Evolutionary conservation across 179 eudicot genomes (phyloP), one percentile per base, ranked within the genome.

Genomic region (Carnegiea gigantea): DNA sequence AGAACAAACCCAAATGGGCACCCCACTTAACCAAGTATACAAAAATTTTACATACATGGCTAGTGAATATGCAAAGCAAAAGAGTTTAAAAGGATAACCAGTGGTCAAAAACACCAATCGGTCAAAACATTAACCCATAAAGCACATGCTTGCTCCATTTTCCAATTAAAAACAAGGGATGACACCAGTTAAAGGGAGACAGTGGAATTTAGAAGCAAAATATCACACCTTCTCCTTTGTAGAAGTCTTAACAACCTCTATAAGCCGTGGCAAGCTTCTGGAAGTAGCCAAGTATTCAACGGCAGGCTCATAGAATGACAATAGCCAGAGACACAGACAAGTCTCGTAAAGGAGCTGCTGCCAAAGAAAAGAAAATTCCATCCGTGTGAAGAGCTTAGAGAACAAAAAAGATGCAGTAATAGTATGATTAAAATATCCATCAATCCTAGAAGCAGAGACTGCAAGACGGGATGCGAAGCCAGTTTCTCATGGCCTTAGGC

Each of bases 281-380:
- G 98, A 89, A 77, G 96, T 94, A 87, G 97, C 99, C 88, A 94
- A 83, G 85, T 92, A 90, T 70, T 96, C 98, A 77, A 92, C 80
- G 76, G 98, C 97, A 84, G 98, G 99, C 82, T 96, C 98, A 81
- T 90, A 96, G 86, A 80, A 96, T 17, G 99, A 94, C 86, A 96
- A 84, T 71, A 96, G 91, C 99, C 99, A 96, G 79, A 94, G 83
- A 78, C 99, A 96, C 60, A 96, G 92, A 81, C 99, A 92, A 33
- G 96, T 94, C 87, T 96, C 99, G 77, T 96, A 96, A 67, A 96
- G 96, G 33, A 96, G 93, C 99, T 96, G 97, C 82, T 79, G 82
- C 79, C 85, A 59, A 59, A 67, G 57, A 62, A 51, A 74, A 60
- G 75, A 40, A 26, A 71, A 76, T 70, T 21, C 23, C 46, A 80